A percentile compares a stretch with the other conserved stretches of the same genome.
These are phyloP conservation scores for Phytophthora lateralis DNA, from an alignment of 352 stramenopile genomes.

Conservation along the genomic window DNA sequence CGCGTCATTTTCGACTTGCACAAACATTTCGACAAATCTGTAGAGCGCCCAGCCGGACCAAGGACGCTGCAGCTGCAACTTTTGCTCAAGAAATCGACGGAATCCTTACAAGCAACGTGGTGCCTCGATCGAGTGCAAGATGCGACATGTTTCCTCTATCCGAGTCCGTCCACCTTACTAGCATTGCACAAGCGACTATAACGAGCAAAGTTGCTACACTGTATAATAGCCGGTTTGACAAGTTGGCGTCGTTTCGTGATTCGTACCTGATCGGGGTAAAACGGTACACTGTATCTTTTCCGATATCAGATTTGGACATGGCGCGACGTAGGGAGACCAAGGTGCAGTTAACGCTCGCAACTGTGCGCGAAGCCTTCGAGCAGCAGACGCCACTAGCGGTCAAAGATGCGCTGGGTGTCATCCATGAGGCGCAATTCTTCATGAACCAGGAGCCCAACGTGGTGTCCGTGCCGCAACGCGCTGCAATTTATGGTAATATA, in stretches of 20 bases:
- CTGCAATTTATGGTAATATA: slow-evolving; percentile 38
- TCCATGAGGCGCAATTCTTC: slow-evolving; percentile 69
- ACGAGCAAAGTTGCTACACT: not conserved
- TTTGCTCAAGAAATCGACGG: slow-evolving; percentile 2
- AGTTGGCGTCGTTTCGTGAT: slow-evolving; percentile 32
- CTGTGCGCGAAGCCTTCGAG: slow-evolving; percentile 60
- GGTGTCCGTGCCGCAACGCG: slow-evolving; percentile 41
- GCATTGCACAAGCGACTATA: too few relatives aligned
- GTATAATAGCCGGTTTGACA: slow-evolving; percentile 16
- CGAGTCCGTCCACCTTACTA: not conserved
- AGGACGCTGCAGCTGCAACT: slow-evolving; percentile 4
- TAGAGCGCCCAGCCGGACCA: not conserved
- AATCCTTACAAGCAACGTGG: not conserved
- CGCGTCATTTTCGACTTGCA: slow-evolving; percentile 7
- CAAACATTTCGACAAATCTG: too few relatives aligned
- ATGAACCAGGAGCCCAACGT: slow-evolving; percentile 69
- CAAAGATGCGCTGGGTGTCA: slow-evolving; percentile 59
- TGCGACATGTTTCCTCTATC: slow-evolving; percentile 32
- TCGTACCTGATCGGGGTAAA: slow-evolving; percentile 13
- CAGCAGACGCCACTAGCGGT: slow-evolving; percentile 62
- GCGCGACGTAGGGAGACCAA: slow-evolving; percentile 36
- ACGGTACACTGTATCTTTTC: slow-evolving; percentile 20
- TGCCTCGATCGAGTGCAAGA: not conserved
- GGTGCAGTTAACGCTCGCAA: slow-evolving; percentile 43
- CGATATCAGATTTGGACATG: slow-evolving; percentile 24